phyloP scores from a whole-genome alignment of 2,329 filamentous ascomycete genomes.

The Claviceps cyperi region DNA sequence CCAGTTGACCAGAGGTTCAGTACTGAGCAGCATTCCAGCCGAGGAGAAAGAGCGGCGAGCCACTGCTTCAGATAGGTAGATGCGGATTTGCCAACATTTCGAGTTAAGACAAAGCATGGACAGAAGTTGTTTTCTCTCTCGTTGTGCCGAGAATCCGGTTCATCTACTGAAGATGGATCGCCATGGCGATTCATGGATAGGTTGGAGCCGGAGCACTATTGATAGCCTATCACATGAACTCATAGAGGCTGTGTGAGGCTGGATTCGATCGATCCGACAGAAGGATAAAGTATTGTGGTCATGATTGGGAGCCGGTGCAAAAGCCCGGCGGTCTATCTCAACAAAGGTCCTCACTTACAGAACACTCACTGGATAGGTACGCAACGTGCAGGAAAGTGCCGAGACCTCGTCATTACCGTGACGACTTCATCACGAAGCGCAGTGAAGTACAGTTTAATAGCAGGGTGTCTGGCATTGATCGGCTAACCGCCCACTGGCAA shows the following conservation, averaged over 20 bases:
- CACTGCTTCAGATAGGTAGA: not conserved
- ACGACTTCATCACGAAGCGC: not conserved
- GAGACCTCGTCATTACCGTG: not conserved
- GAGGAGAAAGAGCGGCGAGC: not conserved
- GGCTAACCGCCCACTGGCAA: constrained; percentile 1
- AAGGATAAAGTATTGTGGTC: not conserved
- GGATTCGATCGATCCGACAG: not conserved
- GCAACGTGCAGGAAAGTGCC: not conserved
- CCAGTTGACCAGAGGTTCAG: not conserved
- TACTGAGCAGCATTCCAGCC: not conserved
- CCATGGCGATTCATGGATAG: not conserved
- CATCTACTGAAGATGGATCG: not conserved
- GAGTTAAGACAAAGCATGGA: not conserved
- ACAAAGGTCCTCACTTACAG: not conserved
- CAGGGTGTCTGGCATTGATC: constrained; percentile 7
- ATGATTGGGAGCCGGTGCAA: not conserved
- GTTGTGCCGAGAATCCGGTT: not conserved
- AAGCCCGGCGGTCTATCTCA: not conserved
- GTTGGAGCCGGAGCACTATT: not conserved
- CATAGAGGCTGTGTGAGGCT: not conserved
- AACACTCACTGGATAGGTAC: not conserved
- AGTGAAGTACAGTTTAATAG: not conserved
- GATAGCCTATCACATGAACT: no score
- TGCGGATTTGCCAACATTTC: not conserved
- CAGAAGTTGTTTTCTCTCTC: not conserved